These are phyloP conservation scores for Pichia sp. DNA, from an alignment of 1,139 yeast genomes.

Conservation along the genomic window DNA sequence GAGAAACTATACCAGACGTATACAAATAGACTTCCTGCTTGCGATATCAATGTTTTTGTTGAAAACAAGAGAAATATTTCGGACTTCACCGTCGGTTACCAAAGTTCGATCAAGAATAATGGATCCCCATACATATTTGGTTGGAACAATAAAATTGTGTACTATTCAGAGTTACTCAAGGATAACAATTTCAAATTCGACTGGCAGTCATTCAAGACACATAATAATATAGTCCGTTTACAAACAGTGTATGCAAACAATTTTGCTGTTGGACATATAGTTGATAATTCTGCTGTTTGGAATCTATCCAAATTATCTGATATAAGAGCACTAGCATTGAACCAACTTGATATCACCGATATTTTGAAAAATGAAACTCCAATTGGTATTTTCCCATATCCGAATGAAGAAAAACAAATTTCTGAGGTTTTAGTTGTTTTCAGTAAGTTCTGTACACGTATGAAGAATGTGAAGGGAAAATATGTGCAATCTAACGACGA, in stretches of 20 bases:
- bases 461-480: slow-evolving; percentile 22
- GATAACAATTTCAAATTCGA: slow-evolving; percentile 21
- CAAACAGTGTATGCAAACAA: slow-evolving; percentile 29
- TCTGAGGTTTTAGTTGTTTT: slow-evolving; percentile 30
- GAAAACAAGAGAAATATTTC: slow-evolving; percentile 22
- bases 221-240: slow-evolving; percentile 22
- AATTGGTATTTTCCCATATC: slow-evolving; percentile 27
- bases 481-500: slow-evolving; percentile 27
- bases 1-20: slow-evolving; percentile 33
- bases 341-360: slow-evolving; percentile 25
- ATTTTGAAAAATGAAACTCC: slow-evolving; percentile 28
- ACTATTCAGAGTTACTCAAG: slow-evolving; percentile 21
- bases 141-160: slow-evolving; percentile 29
- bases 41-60: slow-evolving; percentile 21
- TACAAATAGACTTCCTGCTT: slow-evolving; percentile 17
- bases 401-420: slow-evolving; percentile 14
- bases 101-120: slow-evolving; percentile 22
- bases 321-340: slow-evolving; percentile 27
- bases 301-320: slow-evolving; percentile 29
- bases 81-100: slow-evolving; percentile 30
- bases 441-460: slow-evolving; percentile 28
- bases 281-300: slow-evolving; percentile 29
- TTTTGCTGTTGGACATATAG: slow-evolving; percentile 28
- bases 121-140: slow-evolving; percentile 24
- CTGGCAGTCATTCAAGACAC: slow-evolving; percentile 28